Conservation (phyloP, 768 basidiomycete species). For the Naganishia antarctica region DNA sequence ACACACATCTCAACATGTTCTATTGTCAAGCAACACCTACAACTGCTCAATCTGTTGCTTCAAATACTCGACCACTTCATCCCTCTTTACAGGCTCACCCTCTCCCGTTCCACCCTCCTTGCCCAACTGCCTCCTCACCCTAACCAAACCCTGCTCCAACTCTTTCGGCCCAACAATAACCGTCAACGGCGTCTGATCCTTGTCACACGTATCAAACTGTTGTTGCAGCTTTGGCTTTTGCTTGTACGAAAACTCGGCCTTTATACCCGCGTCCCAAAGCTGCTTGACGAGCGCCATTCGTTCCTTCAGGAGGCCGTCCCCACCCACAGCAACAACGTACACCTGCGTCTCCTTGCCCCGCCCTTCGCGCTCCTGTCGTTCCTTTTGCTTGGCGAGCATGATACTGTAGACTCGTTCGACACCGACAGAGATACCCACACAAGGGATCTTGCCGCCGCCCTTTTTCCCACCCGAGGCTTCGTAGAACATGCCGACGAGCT, state of each 20-base stretch:
- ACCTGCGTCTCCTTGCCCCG: conserved; percentile 88
- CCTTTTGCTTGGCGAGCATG: conserved; percentile 74
- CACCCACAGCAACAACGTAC: conserved; percentile 82
- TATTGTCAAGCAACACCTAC: not conserved
- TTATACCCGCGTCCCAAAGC: conserved; percentile 78
- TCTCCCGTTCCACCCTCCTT: conserved; percentile 60
- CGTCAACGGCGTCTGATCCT: conserved; percentile 86
- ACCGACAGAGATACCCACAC: conserved; percentile 87
- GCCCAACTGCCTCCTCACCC: conserved; percentile 80
- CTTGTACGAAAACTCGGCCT: conserved; percentile 90
- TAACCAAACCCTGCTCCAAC: conserved; percentile 72
- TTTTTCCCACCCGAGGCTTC: conserved; percentile 65
- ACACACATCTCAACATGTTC: too few species aligned
- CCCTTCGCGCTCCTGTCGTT: conserved; percentile 55
- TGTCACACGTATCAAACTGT: conserved; percentile 86
- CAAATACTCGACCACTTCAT: conserved; percentile 63
- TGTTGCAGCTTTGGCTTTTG: conserved; percentile 78
- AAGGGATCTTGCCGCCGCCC: conserved; percentile 59
- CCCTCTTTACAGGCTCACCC: conserved; percentile 62
- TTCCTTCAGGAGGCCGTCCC: conserved; percentile 76
- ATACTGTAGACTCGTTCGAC: conserved; percentile 89
- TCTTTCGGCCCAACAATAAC: conserved; percentile 87
- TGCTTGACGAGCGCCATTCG: conserved; percentile 73
- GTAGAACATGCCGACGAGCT: conserved; percentile 81
- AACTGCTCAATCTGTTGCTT: conserved; percentile 37